Base-by-base conservation (phyloP, 805 yeast genomes). In the Helenozyma rhizophorensis region DNA sequence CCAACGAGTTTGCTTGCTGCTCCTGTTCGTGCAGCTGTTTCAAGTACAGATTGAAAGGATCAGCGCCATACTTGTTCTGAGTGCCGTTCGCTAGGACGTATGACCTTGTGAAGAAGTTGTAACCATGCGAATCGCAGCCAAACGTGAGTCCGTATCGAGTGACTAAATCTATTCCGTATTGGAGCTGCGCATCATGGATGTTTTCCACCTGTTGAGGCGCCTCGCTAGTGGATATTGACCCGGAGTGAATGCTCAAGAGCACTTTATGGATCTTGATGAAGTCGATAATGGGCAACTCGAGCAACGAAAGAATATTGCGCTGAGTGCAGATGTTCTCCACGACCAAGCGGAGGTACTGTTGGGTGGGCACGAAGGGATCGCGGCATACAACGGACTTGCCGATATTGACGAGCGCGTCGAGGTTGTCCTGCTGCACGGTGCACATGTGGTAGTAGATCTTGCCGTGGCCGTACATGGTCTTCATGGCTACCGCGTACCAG, bases 401-500 rank as follows among this genome's bases (percentile, higher is more conserved):
- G 14, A 84, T 72, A 46, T 83, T 81, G 33, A 80, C 87, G 43
- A 84, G 70, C 2, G 93, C 90, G 57, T 83, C 88, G 39, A 84
- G 59, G 41, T 76, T 74, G 53, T 78, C 81, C 51, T 78, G 83
- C 53, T 85, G 90, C 4, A 86, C 95, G 0, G 94, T 84, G 28
- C 93, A 84, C 74, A 82, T 80, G 53, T 86, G 95, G 49, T 86
- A 86, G 49, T 85, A 86, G 13, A 85, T 72, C 53, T 87, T 83
- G 2, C 96, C 96, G 48, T 81, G 88, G 2, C 93, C 89, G 50
- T 79, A 84, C 42, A 80, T 78, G 11, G 83, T 74, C 45, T 75
- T 74, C 75, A 83, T 74, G 3, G 94, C 79, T 17, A 76, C 68
- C 16, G 76, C 68, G 50, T 86, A 86, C 96, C 96, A 86, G 53